Conservation (phyloP, 2,329 filamentous ascomycete species). For the Ophiosphaerella herpotricha region DNA sequence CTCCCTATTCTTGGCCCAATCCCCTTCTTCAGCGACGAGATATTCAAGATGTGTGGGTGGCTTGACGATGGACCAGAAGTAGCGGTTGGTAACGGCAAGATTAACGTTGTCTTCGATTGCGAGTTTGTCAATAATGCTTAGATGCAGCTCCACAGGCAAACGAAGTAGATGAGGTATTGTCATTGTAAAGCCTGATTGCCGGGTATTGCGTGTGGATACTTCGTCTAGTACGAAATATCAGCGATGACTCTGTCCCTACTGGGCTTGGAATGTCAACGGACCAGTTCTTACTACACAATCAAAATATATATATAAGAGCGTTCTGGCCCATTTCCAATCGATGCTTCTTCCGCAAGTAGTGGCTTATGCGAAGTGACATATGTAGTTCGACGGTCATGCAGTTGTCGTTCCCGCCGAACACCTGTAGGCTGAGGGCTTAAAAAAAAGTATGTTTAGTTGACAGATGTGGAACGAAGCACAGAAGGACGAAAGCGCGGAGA, state of each 20-base stretch:
- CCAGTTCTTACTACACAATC: no score
- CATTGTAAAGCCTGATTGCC: slow-evolving; percentile 9
- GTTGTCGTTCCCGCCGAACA: no score
- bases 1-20: slow-evolving; percentile 22
- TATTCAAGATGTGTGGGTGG: slow-evolving; percentile 23
- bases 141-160: slow-evolving; percentile 32
- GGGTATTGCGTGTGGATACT: not conserved
- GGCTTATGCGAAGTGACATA: not conserved
- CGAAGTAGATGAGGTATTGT: slow-evolving; percentile 18
- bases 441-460: not conserved
- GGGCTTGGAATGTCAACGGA: no score
- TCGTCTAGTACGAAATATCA: no score
- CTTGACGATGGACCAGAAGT: slow-evolving; percentile 25
- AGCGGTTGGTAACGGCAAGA: slow-evolving; percentile 20
- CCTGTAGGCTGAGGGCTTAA: no score
- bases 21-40: slow-evolving; percentile 24
- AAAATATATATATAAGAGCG: no score
- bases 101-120: slow-evolving; percentile 24
- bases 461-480: slow-evolving; percentile 10
- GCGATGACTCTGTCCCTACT: no score
- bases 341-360: no score
- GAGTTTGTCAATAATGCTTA: slow-evolving; percentile 24
- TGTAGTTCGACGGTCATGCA: not conserved
- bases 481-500: slow-evolving; percentile 9
- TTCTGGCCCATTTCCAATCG: no score